These are phyloP conservation scores for Cryphonectria japonica DNA, from an alignment of 2,329 filamentous ascomycete species.

Conservation along the genomic window DNA sequence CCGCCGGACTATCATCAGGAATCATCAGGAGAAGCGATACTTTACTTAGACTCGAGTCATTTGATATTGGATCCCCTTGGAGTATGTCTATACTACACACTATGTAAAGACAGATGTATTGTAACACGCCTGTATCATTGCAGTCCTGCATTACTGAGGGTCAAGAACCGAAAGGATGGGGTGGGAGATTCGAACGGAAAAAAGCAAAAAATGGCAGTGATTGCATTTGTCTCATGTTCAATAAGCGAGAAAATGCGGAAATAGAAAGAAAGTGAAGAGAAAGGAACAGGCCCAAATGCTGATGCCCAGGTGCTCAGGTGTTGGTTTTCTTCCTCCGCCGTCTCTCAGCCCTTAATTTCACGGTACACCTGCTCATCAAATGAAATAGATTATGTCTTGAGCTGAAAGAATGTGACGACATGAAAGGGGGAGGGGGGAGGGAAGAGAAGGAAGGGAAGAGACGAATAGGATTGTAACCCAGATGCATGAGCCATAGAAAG, in stretches of 20 bases:
- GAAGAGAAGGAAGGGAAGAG: neutral
- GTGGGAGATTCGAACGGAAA: neutral
- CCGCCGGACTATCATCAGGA: too few species aligned
- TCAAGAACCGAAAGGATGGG: neutral
- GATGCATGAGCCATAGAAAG: neutral
- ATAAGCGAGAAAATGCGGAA: neutral
- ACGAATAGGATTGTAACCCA: neutral
- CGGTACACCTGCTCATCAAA: too few species aligned
- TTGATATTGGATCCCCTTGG: neutral
- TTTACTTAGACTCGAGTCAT: neutral
- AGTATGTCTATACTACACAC: neutral
- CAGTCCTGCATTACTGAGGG: neutral
- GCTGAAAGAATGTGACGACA: too few species aligned
- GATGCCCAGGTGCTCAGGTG: neutral
- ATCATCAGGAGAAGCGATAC: neutral
- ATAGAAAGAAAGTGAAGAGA: neutral
- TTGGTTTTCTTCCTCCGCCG: too few species aligned
- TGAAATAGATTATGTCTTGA: neutral
- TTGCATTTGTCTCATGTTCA: neutral
- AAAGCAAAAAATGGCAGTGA: neutral
- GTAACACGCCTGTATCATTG: neutral
- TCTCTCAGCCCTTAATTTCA: neutral
- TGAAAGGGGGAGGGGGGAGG: too few species aligned
- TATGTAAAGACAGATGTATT: neutral
- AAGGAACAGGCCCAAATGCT: neutral